Base-by-base conservation (phyloP, 2,329 filamentous ascomycete species). In the Bertia moriformis region DNA sequence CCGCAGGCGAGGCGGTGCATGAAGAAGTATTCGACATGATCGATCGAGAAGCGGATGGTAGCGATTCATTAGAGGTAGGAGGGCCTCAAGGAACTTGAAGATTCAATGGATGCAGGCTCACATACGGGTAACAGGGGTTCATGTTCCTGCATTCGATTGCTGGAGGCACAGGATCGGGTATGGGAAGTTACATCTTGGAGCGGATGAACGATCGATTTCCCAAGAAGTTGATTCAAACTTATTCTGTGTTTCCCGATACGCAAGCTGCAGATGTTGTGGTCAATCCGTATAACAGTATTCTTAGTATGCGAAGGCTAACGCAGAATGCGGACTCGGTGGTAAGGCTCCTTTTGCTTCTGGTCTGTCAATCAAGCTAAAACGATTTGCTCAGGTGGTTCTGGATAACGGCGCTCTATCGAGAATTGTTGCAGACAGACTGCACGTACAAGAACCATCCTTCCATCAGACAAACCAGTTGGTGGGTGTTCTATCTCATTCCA, bases 21-120 rank as follows among this genome's bases (percentile, higher is more conserved):
- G 91, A 98, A 59, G 91, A 98, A 57, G 86, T 98, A 41, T 85
- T 98, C 71, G 93, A 98, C 58, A 98, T 98, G 87, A 94, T 98
- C 52, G 91, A 98, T 56, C 82, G 91, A 43, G 91, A 98, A 58
- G 91, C 93, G 14, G 91, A 98, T 59, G 93, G 93, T 20, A 96
- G 89, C 56, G 91, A 98, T 60, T 95, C 88, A 39, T 70, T 98
- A 3, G 91, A 98, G 67, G 82, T 83, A 57, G 27, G n/a, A n/a
- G n/a, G n/a, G n/a, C n/a, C n/a, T n/a, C 57, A n/a, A n/a, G 24
- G n/a, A 10, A 29, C 24, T 29, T 29, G n/a, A n/a, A 29, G 24
- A n/a, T 29, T 10, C 10, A 29, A 29, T 10, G 24, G 24, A 29
- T 29, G 24, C 10, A n/a, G 24, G n/a, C 24, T 29, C 24, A n/a